phyloP scores from a whole-genome alignment of 805 yeast species.

The Wickerhamiella nectarea region DNA sequence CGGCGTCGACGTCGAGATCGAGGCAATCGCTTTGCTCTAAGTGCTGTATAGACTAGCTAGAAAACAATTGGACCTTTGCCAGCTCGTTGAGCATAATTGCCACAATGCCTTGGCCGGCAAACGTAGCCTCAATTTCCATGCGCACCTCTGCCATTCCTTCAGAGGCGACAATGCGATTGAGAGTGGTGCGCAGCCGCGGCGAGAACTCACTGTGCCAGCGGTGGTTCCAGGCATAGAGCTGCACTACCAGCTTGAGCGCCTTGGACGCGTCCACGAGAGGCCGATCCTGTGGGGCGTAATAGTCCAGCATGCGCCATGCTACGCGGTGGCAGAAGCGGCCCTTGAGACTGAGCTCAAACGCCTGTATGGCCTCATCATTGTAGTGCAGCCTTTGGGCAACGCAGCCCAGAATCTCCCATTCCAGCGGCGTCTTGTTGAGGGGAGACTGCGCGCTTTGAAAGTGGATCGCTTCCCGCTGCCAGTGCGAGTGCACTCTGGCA shows the following conservation, averaged over 20 bases:
- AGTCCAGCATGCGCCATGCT: conserved; percentile 56
- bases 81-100: conserved; percentile 20
- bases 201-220: conserved; percentile 94
- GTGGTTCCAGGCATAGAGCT: conserved; percentile 91
- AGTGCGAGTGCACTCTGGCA: conserved; percentile 59
- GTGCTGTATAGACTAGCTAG: conserved; percentile 19
- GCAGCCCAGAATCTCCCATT: conserved; percentile 86
- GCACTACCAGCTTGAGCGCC: conserved; percentile 57
- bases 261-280: conserved; percentile 24
- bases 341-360: conserved; percentile 58
- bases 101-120: conserved; percentile 22
- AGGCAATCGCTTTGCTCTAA: conserved; percentile 70
- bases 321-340: conserved; percentile 72
- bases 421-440: conserved; percentile 63
- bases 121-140: conserved; percentile 25
- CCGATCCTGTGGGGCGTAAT: conserved; percentile 33
- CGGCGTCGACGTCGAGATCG: conserved; percentile 78
- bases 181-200: conserved; percentile 44
- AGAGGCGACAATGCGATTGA: conserved; percentile 50
- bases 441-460: conserved; percentile 76
- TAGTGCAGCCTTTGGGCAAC: conserved; percentile 80
- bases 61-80: conserved; percentile 17
- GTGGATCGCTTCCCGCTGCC: conserved; percentile 86
- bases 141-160: conserved; percentile 70
- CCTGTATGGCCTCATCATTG: conserved; percentile 66